These are phyloP conservation scores for Mariannaea sp. DNA, from an alignment of 2,329 filamentous ascomycete genomes.

Conservation along the genomic window DNA sequence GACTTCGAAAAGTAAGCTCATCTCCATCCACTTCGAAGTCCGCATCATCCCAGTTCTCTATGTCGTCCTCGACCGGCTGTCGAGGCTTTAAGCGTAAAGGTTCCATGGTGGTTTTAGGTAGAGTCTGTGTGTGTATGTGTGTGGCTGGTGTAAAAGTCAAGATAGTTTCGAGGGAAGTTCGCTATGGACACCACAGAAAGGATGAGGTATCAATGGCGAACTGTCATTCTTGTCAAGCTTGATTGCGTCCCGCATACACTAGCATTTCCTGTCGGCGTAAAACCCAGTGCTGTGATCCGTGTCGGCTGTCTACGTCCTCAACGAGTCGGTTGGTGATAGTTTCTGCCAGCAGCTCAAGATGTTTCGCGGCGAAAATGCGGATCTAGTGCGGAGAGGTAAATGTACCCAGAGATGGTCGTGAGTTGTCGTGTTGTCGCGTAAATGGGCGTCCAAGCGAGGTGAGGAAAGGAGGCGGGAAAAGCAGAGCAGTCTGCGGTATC, in stretches of 20 bases:
- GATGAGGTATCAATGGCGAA: conserved; percentile 36
- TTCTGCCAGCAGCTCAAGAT: conserved; percentile 2
- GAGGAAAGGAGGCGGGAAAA: conserved; percentile 4
- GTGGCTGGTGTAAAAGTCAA: conserved; percentile 21
- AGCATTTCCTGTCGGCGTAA: conserved; percentile 30
- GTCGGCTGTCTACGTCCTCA: neutral
- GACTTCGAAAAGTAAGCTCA: conserved; percentile 63
- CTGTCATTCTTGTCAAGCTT: conserved; percentile 38
- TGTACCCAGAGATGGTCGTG: neutral
- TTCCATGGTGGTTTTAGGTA: conserved; percentile 52
- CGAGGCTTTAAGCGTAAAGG: conserved; percentile 58
- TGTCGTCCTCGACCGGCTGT: conserved; percentile 60
- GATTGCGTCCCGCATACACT: conserved; percentile 32
- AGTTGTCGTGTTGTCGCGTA: conserved; percentile 7
- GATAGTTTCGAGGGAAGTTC: conserved; percentile 18
- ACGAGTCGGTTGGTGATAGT: neutral
- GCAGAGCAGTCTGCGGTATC: neutral
- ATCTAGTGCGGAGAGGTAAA: conserved; percentile 4
- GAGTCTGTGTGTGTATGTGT: conserved; percentile 7
- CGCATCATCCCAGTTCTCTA: conserved; percentile 82
- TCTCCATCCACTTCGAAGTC: conserved; percentile 74
- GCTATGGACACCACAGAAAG: conserved; percentile 25
- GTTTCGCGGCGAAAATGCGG: conserved; percentile 3
- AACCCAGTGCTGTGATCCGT: neutral
- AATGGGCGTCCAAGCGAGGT: conserved; percentile 8